A percentile compares a stretch with the other conserved stretches of the same genome.
Conservation (phyloP, 2,329 filamentous ascomycete genomes). For the Fusarium staphyleae region DNA sequence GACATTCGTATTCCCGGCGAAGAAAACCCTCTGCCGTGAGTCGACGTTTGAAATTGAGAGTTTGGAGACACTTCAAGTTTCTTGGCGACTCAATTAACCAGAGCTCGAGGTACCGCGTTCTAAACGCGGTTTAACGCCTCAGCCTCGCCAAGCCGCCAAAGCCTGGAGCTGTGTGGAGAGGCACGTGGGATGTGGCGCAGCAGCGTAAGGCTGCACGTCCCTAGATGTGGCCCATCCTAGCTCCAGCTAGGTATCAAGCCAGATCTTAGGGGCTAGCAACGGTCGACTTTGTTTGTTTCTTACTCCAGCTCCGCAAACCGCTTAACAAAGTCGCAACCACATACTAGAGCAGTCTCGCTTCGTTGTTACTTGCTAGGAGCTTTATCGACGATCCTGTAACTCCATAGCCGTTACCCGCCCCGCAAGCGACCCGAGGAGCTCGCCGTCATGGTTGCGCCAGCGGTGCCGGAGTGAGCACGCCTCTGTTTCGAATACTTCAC, state of each 20-base stretch:
- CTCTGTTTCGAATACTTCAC: constrained; percentile 10
- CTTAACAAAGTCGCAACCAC: constrained; percentile 23
- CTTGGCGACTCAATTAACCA: constrained; percentile 31
- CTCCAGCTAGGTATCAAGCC: constrained; percentile 40
- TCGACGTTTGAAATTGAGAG: constrained; percentile 10
- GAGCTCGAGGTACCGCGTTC: constrained; percentile 32
- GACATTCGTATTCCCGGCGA: constrained; percentile 32
- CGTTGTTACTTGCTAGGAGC: background rate
- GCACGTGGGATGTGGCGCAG: constrained; percentile 42
- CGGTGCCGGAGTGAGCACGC: constrained; percentile 73
- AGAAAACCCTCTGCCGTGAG: constrained; percentile 2
- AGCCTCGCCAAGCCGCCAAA: constrained; percentile 39
- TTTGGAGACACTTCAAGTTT: constrained; percentile 22
- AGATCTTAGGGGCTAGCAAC: constrained; percentile 42
- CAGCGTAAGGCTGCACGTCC: constrained; percentile 32
- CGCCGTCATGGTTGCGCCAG: constrained; percentile 72
- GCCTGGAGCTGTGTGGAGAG: background rate
- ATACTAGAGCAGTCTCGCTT: constrained; percentile 2
- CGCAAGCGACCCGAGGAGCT: constrained; percentile 24
- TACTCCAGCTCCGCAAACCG: constrained; percentile 32
- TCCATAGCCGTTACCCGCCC: background rate
- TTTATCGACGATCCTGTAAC: constrained; percentile 4
- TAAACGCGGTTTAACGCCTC: constrained; percentile 31
- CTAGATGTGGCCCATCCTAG: constrained; percentile 28
- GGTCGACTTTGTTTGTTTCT: constrained; percentile 26